Base-by-base conservation (phyloP, 2,329 filamentous ascomycete species). In the Cladophialophora immunda region DNA sequence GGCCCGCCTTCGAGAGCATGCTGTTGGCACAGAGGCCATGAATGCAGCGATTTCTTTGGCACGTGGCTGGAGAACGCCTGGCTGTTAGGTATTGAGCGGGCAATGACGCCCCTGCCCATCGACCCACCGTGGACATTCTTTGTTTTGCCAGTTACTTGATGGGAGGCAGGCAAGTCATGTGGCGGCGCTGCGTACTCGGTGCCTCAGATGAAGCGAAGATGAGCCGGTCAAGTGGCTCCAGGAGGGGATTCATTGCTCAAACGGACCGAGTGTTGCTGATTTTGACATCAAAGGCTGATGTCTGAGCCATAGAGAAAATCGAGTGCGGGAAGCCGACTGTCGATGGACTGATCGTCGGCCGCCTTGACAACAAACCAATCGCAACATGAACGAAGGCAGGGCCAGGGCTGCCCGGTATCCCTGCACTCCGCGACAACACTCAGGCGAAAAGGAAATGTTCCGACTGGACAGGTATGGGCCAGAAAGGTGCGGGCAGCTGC, bases 311-410 rank as follows among this genome's bases (percentile, higher is more conserved):
- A 62, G 38, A 67, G 62, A 53, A 61, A 65, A 38, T 59, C 56
- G 34, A 60, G 57, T 32, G 63, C 66, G 53, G 38, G 57, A 62
- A 68, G 62, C 68, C 60, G 60, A 61, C 58, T 63, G 59, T 30
- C 58, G 55, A 53, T 47, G 63, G 55, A 57, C 66, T 54, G 66
- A 63, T 68, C 57, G 57, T 56, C 64, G 55, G 68, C 30, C 63
- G 29, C 15, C 41, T 70, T 70, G 50, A 32, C 25, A 70, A 68
- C 29, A 52, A 53, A 27, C 65, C 59, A 70, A 68, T 68, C 30
- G 58, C 27, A 27, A 53, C 57, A 32, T 55, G 50, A 25, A 32
- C 15, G 25, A 8, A 58, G 58, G 50, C 54, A 63, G 68, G 64
- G 55, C 29, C n/a, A 57, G 27, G 45, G n/a, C 29, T 55, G 34